Conservation (phyloP, 257 asterid species). For the Rehmannia glutinosa region DNA sequence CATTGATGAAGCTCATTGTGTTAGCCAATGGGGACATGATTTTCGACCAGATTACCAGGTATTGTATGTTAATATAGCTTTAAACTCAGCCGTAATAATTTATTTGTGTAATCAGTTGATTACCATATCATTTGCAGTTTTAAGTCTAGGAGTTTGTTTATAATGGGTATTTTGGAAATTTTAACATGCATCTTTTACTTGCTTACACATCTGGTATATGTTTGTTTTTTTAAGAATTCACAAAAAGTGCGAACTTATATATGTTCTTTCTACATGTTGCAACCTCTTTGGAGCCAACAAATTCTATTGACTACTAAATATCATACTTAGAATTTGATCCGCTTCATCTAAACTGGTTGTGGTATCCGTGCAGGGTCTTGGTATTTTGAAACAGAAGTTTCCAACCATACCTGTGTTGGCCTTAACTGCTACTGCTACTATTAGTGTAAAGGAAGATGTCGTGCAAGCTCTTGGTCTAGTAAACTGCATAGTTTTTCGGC, state of each 20-base stretch:
- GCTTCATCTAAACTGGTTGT: constrained; percentile 27
- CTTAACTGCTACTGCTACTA: constrained; percentile 96
- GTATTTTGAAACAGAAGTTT: constrained; percentile 87
- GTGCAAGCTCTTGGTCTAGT: constrained; percentile 98
- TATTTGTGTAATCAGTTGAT: neutral
- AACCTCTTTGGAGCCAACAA: neutral
- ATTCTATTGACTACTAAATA: neutral
- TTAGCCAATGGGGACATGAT: constrained; percentile 99
- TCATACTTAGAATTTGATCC: neutral
- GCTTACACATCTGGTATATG: neutral
- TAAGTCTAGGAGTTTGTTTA: neutral
- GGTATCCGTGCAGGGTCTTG: constrained; percentile 70
- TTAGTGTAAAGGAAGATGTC: constrained; percentile 96
- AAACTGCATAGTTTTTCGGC: constrained; percentile 88
- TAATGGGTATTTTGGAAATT: neutral
- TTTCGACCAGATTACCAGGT: constrained; percentile 99
- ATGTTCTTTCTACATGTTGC: constrained; percentile 3
- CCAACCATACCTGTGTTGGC: constrained; percentile 90
- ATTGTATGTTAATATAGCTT: constrained; percentile 14
- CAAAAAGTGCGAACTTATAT: neutral
- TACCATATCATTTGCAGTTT: constrained; percentile 12
- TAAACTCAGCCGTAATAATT: neutral
- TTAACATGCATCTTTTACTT: neutral
- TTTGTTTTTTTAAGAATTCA: neutral
- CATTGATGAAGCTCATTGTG: constrained; percentile 99